Conservation (phyloP, 495 filamentous ascomycete species). For the Geopyxis carbonaria region DNA sequence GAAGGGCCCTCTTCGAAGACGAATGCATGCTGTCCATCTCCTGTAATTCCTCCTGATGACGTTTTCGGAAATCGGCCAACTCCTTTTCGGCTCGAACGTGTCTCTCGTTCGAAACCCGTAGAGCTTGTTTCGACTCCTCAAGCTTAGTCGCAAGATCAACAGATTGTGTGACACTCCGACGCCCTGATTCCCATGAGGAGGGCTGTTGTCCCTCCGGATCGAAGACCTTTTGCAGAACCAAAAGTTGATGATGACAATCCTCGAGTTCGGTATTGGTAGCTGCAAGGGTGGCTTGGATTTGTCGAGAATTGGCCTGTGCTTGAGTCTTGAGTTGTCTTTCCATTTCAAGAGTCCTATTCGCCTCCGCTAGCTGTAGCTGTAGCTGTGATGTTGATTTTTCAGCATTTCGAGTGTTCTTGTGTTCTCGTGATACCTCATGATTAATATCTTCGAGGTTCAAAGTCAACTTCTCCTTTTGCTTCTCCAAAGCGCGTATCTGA, state of each 20-base stretch:
- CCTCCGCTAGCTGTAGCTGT: conserved; percentile 71
- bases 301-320: conserved; percentile 68
- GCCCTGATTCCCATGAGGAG: conserved; percentile 45
- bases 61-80: conserved; percentile 55
- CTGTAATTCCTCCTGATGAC: conserved; percentile 53
- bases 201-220: conserved; percentile 53
- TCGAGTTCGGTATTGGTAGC: conserved; percentile 58
- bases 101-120: conserved; percentile 71
- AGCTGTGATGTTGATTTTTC: conserved; percentile 77
- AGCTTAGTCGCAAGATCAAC: conserved; percentile 72
- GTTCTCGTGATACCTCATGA: conserved; percentile 79
- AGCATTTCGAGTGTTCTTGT: conserved; percentile 76
- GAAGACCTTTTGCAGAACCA: conserved; percentile 69
- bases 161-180: conserved; percentile 34
- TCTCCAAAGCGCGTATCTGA: conserved; percentile 70
- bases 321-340: conserved; percentile 74
- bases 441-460: conserved; percentile 82
- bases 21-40: conserved; percentile 57
- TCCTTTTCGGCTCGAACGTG: conserved; percentile 71
- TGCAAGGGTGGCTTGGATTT: conserved; percentile 62
- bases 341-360: conserved; percentile 74
- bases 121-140: conserved; percentile 70
- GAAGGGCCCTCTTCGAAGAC: conserved; percentile 49
- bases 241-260: conserved; percentile 60
- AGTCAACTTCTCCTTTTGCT: conserved; percentile 87